Evolutionary conservation across 805 yeast species (phyloP).

Genomic region (Candida qinlingensis): DNA sequence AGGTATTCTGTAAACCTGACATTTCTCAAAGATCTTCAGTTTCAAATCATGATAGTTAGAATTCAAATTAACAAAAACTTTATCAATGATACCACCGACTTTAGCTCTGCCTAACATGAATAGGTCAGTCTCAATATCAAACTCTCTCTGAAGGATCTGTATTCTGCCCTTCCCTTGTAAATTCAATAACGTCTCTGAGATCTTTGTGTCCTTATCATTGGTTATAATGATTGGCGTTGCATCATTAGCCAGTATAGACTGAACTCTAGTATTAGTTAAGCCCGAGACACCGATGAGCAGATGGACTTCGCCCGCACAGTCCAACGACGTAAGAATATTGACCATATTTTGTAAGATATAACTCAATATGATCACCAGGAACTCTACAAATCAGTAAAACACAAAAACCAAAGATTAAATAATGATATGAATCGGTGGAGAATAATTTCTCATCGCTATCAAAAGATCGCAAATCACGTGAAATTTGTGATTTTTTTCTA

Average conservation of each 20-base stretch:
- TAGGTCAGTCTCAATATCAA: slow-evolving; percentile 38
- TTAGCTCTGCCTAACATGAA: slow-evolving; percentile 53
- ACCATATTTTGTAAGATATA: background rate
- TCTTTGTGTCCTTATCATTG: slow-evolving; percentile 17
- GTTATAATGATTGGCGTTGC: slow-evolving; percentile 52
- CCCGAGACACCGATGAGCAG: slow-evolving; percentile 50
- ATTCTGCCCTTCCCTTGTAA: slow-evolving; percentile 26
- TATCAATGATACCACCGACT: slow-evolving; percentile 64
- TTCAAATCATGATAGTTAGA: slow-evolving; percentile 28
- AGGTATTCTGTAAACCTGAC: slow-evolving; percentile 68
- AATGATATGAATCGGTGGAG: background rate
- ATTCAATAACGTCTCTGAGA: slow-evolving; percentile 25
- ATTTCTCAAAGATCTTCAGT: slow-evolving; percentile 39
- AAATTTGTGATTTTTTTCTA: background rate
- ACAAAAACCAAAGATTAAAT: background rate
- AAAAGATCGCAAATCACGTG: background rate
- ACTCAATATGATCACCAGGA: background rate
- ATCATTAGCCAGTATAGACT: slow-evolving; percentile 44
- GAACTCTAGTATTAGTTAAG: slow-evolving; percentile 43
- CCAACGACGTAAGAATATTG: slow-evolving; percentile 21
- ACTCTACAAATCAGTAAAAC: background rate
- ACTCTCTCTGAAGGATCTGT: slow-evolving; percentile 28
- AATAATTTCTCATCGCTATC: too few species aligned
- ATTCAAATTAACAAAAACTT: slow-evolving; percentile 60
- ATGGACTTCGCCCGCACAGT: slow-evolving; percentile 47